Base-by-base conservation (phyloP, 2,329 filamentous ascomycete species). In the Sphaceloma murrayae region DNA sequence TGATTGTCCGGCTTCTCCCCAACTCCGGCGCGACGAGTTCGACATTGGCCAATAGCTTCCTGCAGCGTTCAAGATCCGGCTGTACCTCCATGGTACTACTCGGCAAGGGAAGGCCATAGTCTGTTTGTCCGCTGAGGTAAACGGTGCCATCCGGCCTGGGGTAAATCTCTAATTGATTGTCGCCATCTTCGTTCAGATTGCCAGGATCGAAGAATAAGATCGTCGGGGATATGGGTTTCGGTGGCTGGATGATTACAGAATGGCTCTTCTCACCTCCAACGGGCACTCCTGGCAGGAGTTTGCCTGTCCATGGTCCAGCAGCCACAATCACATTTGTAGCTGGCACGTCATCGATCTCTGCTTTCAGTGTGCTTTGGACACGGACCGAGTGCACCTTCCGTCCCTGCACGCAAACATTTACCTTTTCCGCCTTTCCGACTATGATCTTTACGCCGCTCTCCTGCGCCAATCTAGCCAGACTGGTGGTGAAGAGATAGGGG, bases 301-400 rank as follows among this genome's bases (percentile, higher is more conserved):
- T 24, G 2, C 26, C 13, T 8, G 43, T 48, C 46, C 46, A 48
- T 7, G 46, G 33, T 4, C 42, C 46, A 18, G 43, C 46, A 18
- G 46, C 43, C 6, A 44, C 11, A 9, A 44, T 4, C 4, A 44
- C 29, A 14, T 44, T 8, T 11, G 42, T 21, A 5, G 42, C 42
- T 1, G 31, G 13, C 2, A 10, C 17, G 10, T 27, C 24, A 27
- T 7, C 7, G 7, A 11, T 27, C 11, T 27, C 24, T 7, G 7
- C 24, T 7, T 6, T 7, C 24, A 7, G 24, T 27, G 6, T 27
- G 6, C 24, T 27, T 27, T 11, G 24, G 6, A 27, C 11, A 6
- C 7, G 6, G 24, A 27, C 24, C 24, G 24, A 27, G 7, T 27
- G 6, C 6, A 27, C 24, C 24, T 27, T 11, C 24, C 11, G 24